phyloP scores from a whole-genome alignment of 306 rosid species.

The Quercus robur region DNA sequence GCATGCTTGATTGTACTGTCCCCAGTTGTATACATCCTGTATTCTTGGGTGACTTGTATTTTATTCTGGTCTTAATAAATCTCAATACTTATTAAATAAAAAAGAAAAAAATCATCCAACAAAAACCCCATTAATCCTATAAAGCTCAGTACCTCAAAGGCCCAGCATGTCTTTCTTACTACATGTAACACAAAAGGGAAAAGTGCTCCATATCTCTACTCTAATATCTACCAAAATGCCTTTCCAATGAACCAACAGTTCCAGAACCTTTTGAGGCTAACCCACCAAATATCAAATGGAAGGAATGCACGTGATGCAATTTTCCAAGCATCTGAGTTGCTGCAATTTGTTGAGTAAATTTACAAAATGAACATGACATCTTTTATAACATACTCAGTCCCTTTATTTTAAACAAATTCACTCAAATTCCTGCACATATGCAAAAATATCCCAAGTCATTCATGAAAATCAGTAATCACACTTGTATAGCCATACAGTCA shows the following conservation, averaged over 20 bases:
- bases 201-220: too few relatives aligned
- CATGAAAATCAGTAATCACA: not conserved
- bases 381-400: not conserved
- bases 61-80: too few relatives aligned
- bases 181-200: too few relatives aligned
- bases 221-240: not conserved
- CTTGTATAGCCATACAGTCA: not conserved
- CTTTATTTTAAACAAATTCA: not conserved
- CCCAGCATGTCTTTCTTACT: too few relatives aligned
- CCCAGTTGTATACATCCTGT: too few relatives aligned
- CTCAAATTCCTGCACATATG: not conserved
- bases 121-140: too few relatives aligned
- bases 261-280: not conserved
- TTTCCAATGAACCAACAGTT: not conserved
- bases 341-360: not conserved
- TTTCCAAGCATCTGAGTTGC: not conserved
- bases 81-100: too few relatives aligned
- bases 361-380: not conserved
- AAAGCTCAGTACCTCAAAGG: too few relatives aligned
- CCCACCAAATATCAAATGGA: not conserved
- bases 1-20: too few relatives aligned
- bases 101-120: too few relatives aligned
- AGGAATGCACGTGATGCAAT: not conserved
- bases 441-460: not conserved
- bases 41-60: too few relatives aligned